A percentile compares a stretch with the other conserved stretches of the same genome.
phyloP scores from a whole-genome alignment of 2,329 filamentous ascomycete genomes.

The Fusarium sp. region DNA sequence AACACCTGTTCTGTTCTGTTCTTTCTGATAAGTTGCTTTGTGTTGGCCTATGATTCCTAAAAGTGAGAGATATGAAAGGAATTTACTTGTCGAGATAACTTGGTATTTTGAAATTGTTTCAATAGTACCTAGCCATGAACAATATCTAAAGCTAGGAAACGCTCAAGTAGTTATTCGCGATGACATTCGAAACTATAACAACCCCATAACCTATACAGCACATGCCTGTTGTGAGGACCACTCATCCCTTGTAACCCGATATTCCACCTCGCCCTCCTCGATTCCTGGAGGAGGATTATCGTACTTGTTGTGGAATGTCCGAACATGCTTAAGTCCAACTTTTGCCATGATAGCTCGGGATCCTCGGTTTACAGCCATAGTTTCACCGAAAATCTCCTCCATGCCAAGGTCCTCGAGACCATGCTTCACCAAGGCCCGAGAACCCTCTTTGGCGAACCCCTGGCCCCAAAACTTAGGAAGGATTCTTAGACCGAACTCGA shows the following conservation, averaged over 20 bases:
- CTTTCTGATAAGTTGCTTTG: no score
- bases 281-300: conserved; percentile 43
- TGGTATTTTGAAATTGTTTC: conserved; percentile 17
- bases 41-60: not conserved
- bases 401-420: conserved; percentile 47
- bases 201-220: conserved; percentile 6
- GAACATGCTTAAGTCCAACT: conserved; percentile 36
- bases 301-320: conserved; percentile 45
- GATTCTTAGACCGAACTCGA: conserved; percentile 47
- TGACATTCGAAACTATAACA: not conserved
- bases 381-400: conserved; percentile 45
- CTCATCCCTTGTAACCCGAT: conserved; percentile 39
- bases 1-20: not conserved
- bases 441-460: conserved; percentile 50
- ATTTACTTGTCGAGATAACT: not conserved
- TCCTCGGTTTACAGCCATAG: conserved; percentile 49
- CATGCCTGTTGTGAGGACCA: conserved; percentile 29
- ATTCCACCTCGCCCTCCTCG: conserved; percentile 48
- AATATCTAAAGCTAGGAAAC: not conserved
- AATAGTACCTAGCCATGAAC: not conserved
- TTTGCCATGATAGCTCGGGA: conserved; percentile 43
- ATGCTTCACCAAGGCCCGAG: conserved; percentile 46
- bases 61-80: not conserved
- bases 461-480: conserved; percentile 48
- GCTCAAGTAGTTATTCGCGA: not conserved